Base-by-base conservation (phyloP, 192 early-diverging fungal genomes). In the Coemansia sp. region DNA sequence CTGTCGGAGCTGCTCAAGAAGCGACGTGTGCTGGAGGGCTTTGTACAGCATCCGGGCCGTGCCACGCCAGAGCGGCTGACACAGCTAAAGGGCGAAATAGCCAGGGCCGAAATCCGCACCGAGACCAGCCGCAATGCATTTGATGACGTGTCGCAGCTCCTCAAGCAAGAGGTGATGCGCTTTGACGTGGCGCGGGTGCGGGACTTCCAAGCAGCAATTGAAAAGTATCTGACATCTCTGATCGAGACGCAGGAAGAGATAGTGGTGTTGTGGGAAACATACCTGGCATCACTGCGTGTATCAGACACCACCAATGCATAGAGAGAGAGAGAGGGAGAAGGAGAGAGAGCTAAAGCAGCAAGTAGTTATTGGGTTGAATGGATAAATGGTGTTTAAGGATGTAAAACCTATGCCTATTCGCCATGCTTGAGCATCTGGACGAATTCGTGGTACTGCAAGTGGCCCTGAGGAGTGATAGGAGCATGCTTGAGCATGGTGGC, bases 401-500 rank as follows among this genome's bases (percentile, higher is more conserved):
- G 11, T 45, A 45, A 21, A 11, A 45, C 1, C 23, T 26, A 4
- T 41, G 10, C 38, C 14, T 66, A 78, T 46, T 78, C 69, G 57
- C 75, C 93, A 58, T 98, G 93, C 77, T 94, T 98, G 39, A 98
- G 79, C 31, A 94, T 89, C 49, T 90, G 75, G 3, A 92, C 91
- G 77, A 93, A 98, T 52, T 94, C 90, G 16, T 88, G 73, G 74
- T 98, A 98, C 71, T 96, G 91, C 63, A 98, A 92, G 44, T 87
- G 72, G 40, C 83, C 83, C 31, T 89, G 69, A 7, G 81, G 76
- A 41, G 90, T 91, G 3, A 94, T 79, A 0, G 88, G 86, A 3
- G 89, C 83, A 13, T 92, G 91, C 53, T 94, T 94, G 71, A 94
- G 92, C 91, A 98, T 92, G 47, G 88, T 86, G 59, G 93, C 94